phyloP scores from a whole-genome alignment of 768 basidiomycete genomes.

The Suillus ampliporus region DNA sequence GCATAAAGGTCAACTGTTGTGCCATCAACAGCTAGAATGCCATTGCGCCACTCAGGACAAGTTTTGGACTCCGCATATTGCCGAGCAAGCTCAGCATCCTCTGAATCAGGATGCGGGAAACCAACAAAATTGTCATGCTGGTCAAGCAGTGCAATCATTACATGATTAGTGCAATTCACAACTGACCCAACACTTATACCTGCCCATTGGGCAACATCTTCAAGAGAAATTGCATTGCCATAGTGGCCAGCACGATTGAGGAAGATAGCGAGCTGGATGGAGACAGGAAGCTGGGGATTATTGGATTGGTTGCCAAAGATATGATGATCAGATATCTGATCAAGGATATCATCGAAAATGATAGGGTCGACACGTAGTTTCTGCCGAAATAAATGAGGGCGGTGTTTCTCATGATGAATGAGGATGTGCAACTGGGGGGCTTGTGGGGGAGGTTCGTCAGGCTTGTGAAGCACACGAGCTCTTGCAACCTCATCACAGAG shows the following conservation, averaged over 20 bases:
- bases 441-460: background rate
- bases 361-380: background rate
- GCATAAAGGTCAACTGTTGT: slow-evolving; percentile 25
- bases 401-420: background rate
- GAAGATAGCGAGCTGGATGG: too few species aligned
- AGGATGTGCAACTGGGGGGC: background rate
- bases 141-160: slow-evolving; percentile 19
- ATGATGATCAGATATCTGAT: slow-evolving; percentile 21
- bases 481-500: slow-evolving; percentile 2
- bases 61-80: slow-evolving; percentile 40
- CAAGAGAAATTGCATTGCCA: background rate
- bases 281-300: slow-evolving; percentile 6
- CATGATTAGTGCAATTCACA: slow-evolving; percentile 23
- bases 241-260: too few species aligned
- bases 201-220: slow-evolving; percentile 24
- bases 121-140: slow-evolving; percentile 17
- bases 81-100: slow-evolving; percentile 33
- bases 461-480: background rate
- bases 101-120: slow-evolving; percentile 12
- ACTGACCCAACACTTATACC: slow-evolving; percentile 21
- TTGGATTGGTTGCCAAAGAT: slow-evolving; percentile 12
- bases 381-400: background rate
- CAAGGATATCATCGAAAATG: slow-evolving; percentile 29
- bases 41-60: slow-evolving; percentile 42
- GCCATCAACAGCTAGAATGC: slow-evolving; percentile 46